Percentiles rank a stretch among this genome's conserved stretches.
Conservation (phyloP, 169 alveolate species). For the Eimeria necatrix region DNA sequence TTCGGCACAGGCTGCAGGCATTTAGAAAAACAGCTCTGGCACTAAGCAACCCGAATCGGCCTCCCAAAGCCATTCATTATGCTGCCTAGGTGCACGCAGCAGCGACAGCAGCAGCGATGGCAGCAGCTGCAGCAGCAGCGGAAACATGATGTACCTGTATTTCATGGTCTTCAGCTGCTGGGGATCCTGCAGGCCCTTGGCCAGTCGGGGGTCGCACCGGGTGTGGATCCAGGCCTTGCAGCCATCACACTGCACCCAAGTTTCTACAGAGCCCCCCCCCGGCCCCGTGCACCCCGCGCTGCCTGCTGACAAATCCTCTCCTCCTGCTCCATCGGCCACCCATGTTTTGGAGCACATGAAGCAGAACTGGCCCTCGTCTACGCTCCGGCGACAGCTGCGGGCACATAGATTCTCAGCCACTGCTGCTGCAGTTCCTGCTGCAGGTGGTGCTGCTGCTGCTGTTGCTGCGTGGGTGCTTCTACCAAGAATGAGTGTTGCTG, state of each 20-base stretch:
- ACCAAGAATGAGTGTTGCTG: too few species aligned
- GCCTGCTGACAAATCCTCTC: background rate
- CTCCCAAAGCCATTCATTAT: too few species aligned
- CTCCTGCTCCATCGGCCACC: constrained; percentile 60
- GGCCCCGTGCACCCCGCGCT: background rate
- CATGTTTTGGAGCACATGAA: constrained; percentile 37
- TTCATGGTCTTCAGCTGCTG: constrained; percentile 34
- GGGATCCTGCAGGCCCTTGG: background rate
- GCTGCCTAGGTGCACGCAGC: background rate
- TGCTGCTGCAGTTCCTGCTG: constrained; percentile 13
- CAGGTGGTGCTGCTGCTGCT: background rate
- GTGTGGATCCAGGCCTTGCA: constrained; percentile 69
- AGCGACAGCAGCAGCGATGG: background rate
- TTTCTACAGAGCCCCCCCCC: background rate
- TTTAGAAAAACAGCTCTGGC: too few species aligned
- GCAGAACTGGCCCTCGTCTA: constrained; percentile 76
- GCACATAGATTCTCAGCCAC: background rate
- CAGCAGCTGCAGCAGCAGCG: constrained; percentile 6
- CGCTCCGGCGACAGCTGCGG: constrained; percentile 30
- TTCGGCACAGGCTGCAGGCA: background rate
- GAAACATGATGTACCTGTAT: background rate
- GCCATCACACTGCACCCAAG: constrained; percentile 68
- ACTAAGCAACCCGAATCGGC: too few species aligned
- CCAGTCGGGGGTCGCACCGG: constrained; percentile 44
- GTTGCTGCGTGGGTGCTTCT: background rate